Evolutionary conservation across 2,329 filamentous ascomycete genomes (phyloP).

Genomic region (Rosellinia necatrix): DNA sequence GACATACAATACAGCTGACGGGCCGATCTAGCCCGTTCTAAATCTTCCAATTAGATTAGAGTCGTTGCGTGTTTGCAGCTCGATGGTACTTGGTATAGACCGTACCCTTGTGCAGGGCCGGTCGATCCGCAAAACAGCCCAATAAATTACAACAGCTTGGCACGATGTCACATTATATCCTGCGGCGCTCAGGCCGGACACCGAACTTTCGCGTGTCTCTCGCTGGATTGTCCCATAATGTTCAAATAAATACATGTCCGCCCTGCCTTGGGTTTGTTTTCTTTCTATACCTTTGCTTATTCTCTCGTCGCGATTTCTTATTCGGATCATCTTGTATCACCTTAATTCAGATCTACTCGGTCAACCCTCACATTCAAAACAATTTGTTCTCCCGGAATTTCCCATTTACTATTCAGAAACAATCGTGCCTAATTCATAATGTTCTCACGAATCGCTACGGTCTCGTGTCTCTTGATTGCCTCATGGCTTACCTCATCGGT

Average conservation of each 20-base stretch:
- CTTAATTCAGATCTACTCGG: neutral
- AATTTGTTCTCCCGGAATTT: no score
- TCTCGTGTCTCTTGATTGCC: constrained; percentile 13
- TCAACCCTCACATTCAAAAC: no score
- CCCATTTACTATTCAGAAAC: no score
- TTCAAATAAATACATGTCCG: neutral
- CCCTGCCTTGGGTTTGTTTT: neutral
- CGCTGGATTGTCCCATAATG: no score
- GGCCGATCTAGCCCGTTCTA: constrained; percentile 15
- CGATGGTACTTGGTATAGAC: neutral
- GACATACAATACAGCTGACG: constrained; percentile 6
- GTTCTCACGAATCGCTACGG: constrained; percentile 6
- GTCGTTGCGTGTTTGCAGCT: constrained; percentile 1
- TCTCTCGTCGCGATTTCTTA: neutral
- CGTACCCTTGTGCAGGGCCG: neutral
- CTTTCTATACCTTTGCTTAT: neutral
- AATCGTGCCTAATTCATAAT: constrained; percentile 8
- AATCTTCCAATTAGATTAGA: neutral
- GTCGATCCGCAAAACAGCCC: no score
- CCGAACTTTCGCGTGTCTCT: no score
- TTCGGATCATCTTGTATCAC: neutral
- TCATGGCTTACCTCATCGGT: constrained; percentile 4
- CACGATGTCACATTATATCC: constrained; percentile 16
- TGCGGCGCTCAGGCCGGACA: constrained; percentile 14
- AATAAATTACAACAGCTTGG: no score